Percentiles rank a stretch among this genome's conserved stretches.
Conservation (phyloP, 2,329 filamentous ascomycete species). For the Parastagonospora avenae region DNA sequence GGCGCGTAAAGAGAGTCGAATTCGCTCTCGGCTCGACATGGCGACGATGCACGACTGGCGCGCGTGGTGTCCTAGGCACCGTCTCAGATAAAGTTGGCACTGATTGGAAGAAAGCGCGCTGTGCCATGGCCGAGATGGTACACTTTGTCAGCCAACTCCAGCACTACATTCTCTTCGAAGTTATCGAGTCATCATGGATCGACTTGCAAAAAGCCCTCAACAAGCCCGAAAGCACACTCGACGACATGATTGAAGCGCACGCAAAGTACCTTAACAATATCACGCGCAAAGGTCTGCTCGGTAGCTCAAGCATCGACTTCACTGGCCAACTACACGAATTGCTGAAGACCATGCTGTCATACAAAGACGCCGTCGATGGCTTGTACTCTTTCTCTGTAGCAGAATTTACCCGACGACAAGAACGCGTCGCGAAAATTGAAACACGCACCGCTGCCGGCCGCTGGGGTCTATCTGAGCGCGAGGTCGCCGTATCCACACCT, state of each 20-base stretch:
- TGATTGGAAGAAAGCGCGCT: conserved; percentile 90
- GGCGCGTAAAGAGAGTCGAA: conserved; percentile 97
- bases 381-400: conserved; percentile 94
- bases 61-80: conserved; percentile 84
- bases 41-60: conserved; percentile 94
- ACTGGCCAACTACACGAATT: conserved; percentile 91
- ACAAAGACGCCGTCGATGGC: conserved; percentile 90
- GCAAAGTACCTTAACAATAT: conserved; percentile 90
- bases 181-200: conserved; percentile 96
- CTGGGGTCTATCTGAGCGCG: conserved; percentile 66
- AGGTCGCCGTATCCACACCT: conserved; percentile 38
- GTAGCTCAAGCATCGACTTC: conserved; percentile 73
- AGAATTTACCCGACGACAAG: conserved; percentile 91
- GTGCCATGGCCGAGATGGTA: conserved; percentile 94
- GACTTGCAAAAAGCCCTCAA: conserved; percentile 82
- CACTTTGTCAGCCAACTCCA: conserved; percentile 97
- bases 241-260: conserved; percentile 93
- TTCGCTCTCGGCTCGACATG: conserved; percentile 90
- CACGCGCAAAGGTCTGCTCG: conserved; percentile 92
- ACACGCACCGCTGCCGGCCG: conserved; percentile 67
- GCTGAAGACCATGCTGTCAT: conserved; percentile 89
- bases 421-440: conserved; percentile 75
- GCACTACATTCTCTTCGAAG: conserved; percentile 98
- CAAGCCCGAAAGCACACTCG: conserved; percentile 86
- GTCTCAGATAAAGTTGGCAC: conserved; percentile 73